Conservation (phyloP, 257 asterid species). For the Solanum piurae region DNA sequence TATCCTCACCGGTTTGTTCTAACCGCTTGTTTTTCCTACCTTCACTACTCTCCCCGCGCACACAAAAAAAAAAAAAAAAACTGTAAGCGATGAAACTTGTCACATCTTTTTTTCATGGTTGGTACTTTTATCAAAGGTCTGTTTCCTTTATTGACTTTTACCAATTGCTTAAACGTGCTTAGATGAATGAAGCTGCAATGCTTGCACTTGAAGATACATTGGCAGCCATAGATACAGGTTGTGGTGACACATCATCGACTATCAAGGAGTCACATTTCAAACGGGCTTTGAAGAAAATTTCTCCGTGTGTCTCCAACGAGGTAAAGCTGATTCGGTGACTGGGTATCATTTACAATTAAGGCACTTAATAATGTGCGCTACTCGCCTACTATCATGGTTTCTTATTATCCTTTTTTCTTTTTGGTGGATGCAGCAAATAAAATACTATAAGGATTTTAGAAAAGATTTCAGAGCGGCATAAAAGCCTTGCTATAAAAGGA, state of each 20-base stretch:
- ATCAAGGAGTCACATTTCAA: conserved; percentile 50
- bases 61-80: no score
- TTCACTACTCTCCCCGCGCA: background rate
- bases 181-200: conserved; percentile 64
- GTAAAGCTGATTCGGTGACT: conserved; percentile 1
- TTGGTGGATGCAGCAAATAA: background rate
- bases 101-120: background rate
- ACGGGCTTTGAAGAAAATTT: conserved; percentile 36
- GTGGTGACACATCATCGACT: conserved; percentile 18
- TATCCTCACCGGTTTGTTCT: conserved; percentile 46
- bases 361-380: background rate
- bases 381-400: no score
- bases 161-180: background rate
- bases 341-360: background rate
- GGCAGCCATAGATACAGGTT: conserved; percentile 3
- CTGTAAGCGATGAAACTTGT: background rate
- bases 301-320: conserved; percentile 57
- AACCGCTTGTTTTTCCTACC: background rate
- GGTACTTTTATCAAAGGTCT: background rate
- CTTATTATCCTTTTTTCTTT: no score
- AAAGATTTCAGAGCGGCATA: conserved; percentile 21
- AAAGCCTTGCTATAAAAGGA: background rate
- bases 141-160: background rate
- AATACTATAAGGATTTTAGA: conserved; percentile 30
- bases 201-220: conserved; percentile 40